Base-by-base conservation (phyloP, 148 eudicot species). In the Rhododendron mucronatum region DNA sequence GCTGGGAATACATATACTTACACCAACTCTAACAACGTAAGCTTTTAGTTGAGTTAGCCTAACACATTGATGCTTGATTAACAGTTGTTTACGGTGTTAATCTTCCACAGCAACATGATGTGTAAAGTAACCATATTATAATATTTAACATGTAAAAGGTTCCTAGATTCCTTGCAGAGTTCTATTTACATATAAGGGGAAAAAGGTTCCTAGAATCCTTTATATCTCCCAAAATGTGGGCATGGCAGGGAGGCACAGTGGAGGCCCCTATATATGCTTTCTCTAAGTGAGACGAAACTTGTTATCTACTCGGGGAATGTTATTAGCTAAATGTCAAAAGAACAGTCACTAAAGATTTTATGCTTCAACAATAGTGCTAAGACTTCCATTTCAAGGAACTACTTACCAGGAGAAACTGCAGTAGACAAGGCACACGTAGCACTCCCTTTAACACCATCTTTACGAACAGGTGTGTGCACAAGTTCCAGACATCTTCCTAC, bases 401-500 rank as follows among this genome's bases (percentile, higher is more conserved):
- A 90, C 94, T 78, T 90, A 97, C 99, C 98, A 65, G 99, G 95
- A 85, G 89, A 83, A 82, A 97, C 91, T 61, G 90, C 88, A 86
- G 88, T 81, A 87, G 96, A 94, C 81, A 91, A 73, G 81, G 92
- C 71, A 79, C 92, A 89, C 87, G 41, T 87, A 71, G 95, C 85
- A 82, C 53, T 84, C 61, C 99, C 99, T 89, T 77, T 90, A 41
- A 84, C 78, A 71, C 98, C 95, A 90, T 97, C 99, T 77, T 86
- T 90, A 26, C 98, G 91, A 48, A 95, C 94, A 86, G 98, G 99
- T 51, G 98, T 95, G 85, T 94, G 95, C 63, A 89, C 87, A 82
- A 94, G 80, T 89, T 97, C 95, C 83, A 97, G 86, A 48, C 90
- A 86, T 82, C 91, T 87, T 84, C 98, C 96, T 87, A 97, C 96